A percentile compares a stretch with the other conserved stretches of the same genome.
Conservation (phyloP, 306 rosid species). For the Parietaria judaica region DNA sequence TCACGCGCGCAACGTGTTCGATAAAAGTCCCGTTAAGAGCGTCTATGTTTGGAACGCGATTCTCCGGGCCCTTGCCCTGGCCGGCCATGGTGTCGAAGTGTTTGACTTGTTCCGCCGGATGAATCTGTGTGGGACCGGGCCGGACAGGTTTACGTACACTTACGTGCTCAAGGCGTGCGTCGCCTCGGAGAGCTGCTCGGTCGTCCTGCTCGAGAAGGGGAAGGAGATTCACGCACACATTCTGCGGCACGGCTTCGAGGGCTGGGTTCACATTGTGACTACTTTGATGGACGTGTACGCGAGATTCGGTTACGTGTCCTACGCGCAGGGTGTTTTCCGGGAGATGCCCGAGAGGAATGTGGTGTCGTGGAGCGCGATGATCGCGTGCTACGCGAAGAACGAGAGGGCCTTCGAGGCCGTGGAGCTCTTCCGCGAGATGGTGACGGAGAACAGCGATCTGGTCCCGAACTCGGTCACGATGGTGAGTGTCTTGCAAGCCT, state of each 20-base stretch:
- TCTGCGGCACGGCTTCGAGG: slow-evolving; percentile 69
- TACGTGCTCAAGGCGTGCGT: slow-evolving; percentile 84
- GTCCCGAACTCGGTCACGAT: slow-evolving; percentile 86
- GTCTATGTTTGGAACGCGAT: slow-evolving; percentile 89
- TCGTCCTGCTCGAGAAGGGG: slow-evolving; percentile 51
- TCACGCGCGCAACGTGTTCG: slow-evolving; percentile 61
- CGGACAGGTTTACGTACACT: slow-evolving; percentile 74
- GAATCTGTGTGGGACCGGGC: slow-evolving; percentile 45
- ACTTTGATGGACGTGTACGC: slow-evolving; percentile 85
- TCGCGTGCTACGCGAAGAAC: slow-evolving; percentile 77
- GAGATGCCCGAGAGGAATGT: slow-evolving; percentile 61
- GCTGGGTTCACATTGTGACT: slow-evolving; percentile 62
- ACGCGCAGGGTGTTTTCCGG: slow-evolving; percentile 58
- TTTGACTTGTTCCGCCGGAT: slow-evolving; percentile 52
- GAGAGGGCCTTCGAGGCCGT: slow-evolving; percentile 65
- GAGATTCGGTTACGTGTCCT: slow-evolving; percentile 54
- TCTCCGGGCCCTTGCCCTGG: slow-evolving; percentile 65
- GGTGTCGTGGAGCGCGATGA: slow-evolving; percentile 95
- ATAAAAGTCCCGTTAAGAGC: slow-evolving; percentile 55
- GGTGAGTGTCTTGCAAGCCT: slow-evolving; percentile 92
- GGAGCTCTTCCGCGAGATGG: slow-evolving; percentile 68
- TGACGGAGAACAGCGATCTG: slow-evolving; percentile 40
- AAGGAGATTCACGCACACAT: slow-evolving; percentile 90
- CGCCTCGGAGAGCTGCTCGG: slow-evolving; percentile 38
- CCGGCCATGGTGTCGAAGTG: slow-evolving; percentile 58